Conservation (phyloP, 345 rosid genomes). For the Nasturtium officinale region DNA sequence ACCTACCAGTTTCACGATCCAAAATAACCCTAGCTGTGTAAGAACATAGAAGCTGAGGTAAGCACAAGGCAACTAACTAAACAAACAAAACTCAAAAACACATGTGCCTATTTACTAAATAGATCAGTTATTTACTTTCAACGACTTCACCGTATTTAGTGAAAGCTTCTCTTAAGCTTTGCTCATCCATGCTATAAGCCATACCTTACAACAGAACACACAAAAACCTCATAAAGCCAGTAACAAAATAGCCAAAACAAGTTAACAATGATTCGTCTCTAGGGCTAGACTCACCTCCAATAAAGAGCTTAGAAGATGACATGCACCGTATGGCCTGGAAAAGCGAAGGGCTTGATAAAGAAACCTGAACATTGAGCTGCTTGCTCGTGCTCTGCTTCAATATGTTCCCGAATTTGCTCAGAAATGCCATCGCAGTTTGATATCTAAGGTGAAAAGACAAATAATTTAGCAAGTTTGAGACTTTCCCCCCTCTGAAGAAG, state of each 20-base stretch:
- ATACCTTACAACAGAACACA: constrained; percentile 56
- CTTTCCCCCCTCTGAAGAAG: neutral
- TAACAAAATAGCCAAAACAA: neutral
- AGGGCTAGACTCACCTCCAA: constrained; percentile 65
- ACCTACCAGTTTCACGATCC: constrained; percentile 90
- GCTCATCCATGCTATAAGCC: constrained; percentile 66
- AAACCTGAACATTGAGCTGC: constrained; percentile 51
- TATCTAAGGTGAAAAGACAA: neutral
- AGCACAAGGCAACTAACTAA: constrained; percentile 13
- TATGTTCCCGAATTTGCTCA: constrained; percentile 71
- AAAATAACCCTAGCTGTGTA: constrained; percentile 75
- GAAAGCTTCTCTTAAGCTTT: constrained; percentile 68
- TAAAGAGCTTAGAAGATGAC: constrained; percentile 76
- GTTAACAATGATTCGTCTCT: neutral
- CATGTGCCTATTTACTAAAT: constrained; percentile 4
- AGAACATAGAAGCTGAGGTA: constrained; percentile 2
- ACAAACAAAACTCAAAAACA: constrained; percentile 12
- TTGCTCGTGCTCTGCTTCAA: constrained; percentile 65
- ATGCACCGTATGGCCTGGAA: constrained; percentile 73
- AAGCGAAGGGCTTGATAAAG: constrained; percentile 64
- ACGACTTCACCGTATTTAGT: constrained; percentile 77
- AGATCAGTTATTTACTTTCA: constrained; percentile 55
- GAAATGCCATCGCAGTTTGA: constrained; percentile 65
- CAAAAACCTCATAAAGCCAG: neutral
- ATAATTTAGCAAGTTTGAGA: constrained; percentile 3